These are phyloP conservation scores for Salix dunnii DNA, from an alignment of 345 rosid genomes.

Conservation along the genomic window DNA sequence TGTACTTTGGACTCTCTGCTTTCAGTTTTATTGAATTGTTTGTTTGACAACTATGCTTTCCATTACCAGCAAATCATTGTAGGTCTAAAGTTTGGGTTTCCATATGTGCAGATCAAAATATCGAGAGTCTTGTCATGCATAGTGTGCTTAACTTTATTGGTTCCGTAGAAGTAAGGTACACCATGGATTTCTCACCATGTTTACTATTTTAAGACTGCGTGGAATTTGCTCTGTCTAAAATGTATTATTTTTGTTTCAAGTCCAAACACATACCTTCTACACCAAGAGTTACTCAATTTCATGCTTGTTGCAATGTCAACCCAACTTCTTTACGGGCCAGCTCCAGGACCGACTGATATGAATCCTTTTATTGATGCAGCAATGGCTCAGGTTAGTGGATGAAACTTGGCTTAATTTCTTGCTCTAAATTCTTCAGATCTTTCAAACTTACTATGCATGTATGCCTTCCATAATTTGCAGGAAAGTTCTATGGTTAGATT, in stretches of 20 bases:
- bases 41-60: not conserved
- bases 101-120: slow-evolving; percentile 59
- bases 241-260: slow-evolving; percentile 50
- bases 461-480: slow-evolving; percentile 34
- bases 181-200: slow-evolving; percentile 4
- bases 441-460: slow-evolving; percentile 1
- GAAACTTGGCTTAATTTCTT: not conserved
- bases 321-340: slow-evolving; percentile 75
- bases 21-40: not conserved
- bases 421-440: not conserved
- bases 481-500: slow-evolving; percentile 62
- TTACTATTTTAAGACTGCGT: not conserved
- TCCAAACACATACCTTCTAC: slow-evolving; percentile 62
- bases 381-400: slow-evolving; percentile 66
- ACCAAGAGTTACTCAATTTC: slow-evolving; percentile 93
- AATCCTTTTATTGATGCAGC: slow-evolving; percentile 91
- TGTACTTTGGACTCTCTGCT: not conserved
- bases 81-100: slow-evolving; percentile 24
- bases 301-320: slow-evolving; percentile 83
- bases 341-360: slow-evolving; percentile 66
- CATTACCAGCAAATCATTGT: not conserved
- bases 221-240: slow-evolving; percentile 26
- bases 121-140: slow-evolving; percentile 71
- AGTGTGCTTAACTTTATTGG: slow-evolving; percentile 71
- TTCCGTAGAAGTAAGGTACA: slow-evolving; percentile 75